These are phyloP conservation scores for Hypoxylon sp. DNA, from an alignment of 2,329 filamentous ascomycete genomes.

Conservation along the genomic window DNA sequence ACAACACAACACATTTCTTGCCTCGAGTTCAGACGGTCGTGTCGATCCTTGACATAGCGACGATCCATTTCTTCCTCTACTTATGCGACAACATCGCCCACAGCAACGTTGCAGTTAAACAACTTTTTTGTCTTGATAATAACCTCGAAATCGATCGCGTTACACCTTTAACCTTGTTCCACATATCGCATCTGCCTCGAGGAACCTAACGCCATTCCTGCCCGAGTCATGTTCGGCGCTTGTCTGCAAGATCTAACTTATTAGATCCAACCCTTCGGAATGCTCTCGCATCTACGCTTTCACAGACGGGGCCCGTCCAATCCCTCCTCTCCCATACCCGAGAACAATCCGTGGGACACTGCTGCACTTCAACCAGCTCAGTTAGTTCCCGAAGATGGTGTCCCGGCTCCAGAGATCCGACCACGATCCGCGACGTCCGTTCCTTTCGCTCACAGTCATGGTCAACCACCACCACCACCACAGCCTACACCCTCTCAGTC, in stretches of 20 bases:
- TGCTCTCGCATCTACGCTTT: constrained; percentile 66
- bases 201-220: constrained; percentile 12
- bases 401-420: constrained; percentile 58
- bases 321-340: constrained; percentile 62
- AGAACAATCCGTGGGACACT: constrained; percentile 55
- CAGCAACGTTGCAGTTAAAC: constrained; percentile 16
- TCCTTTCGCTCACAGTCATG: constrained; percentile 45
- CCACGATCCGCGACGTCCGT: constrained; percentile 42
- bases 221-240: constrained; percentile 39
- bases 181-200: constrained; percentile 6
- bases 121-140: constrained; percentile 1
- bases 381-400: constrained; percentile 52
- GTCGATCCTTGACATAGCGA: constrained; percentile 28
- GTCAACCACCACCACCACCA: constrained; percentile 50
- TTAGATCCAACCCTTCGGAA: constrained; percentile 43
- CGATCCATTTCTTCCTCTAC: constrained; percentile 32
- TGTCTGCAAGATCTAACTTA: constrained; percentile 32
- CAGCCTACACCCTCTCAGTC: constrained; percentile 21
- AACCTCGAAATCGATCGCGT: constrained; percentile 10
- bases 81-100: constrained; percentile 32
- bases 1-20: constrained; percentile 5
- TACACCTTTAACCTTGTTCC: constrained; percentile 21
- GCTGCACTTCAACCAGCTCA: constrained; percentile 53
- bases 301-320: constrained; percentile 65
- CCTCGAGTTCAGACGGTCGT: constrained; percentile 16